Base-by-base conservation (phyloP, 2,329 filamentous ascomycete species). In the Pseudogymnoascus sp. region DNA sequence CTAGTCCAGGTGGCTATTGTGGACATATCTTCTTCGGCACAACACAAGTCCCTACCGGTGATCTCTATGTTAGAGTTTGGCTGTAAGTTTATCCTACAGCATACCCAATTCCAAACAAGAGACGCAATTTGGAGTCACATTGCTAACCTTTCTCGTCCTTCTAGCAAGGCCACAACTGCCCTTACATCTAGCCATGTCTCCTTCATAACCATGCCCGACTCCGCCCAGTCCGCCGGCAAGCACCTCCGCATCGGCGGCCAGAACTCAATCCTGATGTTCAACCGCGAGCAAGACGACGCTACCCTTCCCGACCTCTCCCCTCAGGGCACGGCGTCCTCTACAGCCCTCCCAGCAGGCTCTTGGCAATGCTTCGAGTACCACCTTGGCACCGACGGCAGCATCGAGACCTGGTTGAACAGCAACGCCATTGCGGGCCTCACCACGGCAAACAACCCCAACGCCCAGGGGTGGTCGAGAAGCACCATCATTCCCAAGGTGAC, bases 331-430 rank as follows among this genome's bases (percentile, higher is more conserved):
- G 81, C 81, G 0, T 70, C 81, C 0, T 84, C 82, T 2, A 73
- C 71, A 1, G 73, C 77, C 2, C 77, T 85, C 29, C 77, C 81
- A 0, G 75, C 80, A 2, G 76, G 76, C 63, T 61, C 64, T 2
- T 85, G 82, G 80, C 73, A 83, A 66, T 86, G 83, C 71, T 81
- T 86, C 62, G 83, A 86, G 68, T 85, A 85, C 72, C 81, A 84
- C 64, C 62, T 85, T 17, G 81, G 81, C 33, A 71, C 79, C 9
- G 81, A 85, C 65, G 83, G 83, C 40, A 80, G 75, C 8, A 74
- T 85, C 59, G 81, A 84, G 75, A 85, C 83, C 1, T 86, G 83
- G 83, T 67, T 85, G 65, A 80, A 85, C 71, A 77, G 75, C 63
- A 72, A 72, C 11, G 75, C 76, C 8, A 75, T 86, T 61, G 71